Conservation (phyloP, 257 asterid species). For the Phtheirospermum japonicum region DNA sequence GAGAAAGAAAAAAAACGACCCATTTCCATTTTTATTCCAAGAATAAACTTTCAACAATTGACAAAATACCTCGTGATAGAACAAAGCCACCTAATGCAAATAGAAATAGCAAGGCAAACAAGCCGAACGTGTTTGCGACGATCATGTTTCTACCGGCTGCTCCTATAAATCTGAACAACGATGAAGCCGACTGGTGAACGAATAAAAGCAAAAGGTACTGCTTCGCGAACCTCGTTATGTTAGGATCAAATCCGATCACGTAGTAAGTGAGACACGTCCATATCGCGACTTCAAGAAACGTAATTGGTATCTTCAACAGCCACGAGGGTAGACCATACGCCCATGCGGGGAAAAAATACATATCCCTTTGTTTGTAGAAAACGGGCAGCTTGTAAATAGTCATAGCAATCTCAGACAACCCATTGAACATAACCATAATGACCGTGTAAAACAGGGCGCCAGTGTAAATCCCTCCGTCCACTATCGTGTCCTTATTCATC, state of each 20-base stretch:
- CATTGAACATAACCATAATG: conserved; percentile 51
- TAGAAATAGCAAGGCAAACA: conserved; percentile 40
- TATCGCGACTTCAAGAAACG: conserved; percentile 43
- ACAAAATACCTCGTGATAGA: conserved; percentile 52
- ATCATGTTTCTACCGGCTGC: conserved; percentile 55
- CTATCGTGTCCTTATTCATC: conserved; percentile 40
- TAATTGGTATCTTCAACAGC: conserved; percentile 44
- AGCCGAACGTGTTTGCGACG: conserved; percentile 54
- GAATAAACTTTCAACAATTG: neutral
- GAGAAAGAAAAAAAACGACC: neutral
- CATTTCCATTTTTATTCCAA: neutral
- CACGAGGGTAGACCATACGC: conserved; percentile 24
- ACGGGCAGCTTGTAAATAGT: conserved; percentile 64
- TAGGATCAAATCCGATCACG: conserved; percentile 50
- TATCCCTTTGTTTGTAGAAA: conserved; percentile 68
- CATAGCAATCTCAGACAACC: conserved; percentile 61
- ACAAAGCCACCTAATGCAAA: conserved; percentile 57
- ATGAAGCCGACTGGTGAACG: conserved; percentile 51
- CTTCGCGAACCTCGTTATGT: conserved; percentile 42
- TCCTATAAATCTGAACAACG: conserved; percentile 50
- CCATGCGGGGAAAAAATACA: conserved; percentile 67
- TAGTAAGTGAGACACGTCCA: conserved; percentile 48
- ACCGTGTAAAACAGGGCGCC: conserved; percentile 63
- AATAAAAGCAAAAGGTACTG: conserved; percentile 45
- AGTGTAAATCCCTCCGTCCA: conserved; percentile 51